A percentile compares a stretch with the other conserved stretches of the same genome.
phyloP scores from a whole-genome alignment of 257 asterid genomes.

The Solanum corneliomulleri region DNA sequence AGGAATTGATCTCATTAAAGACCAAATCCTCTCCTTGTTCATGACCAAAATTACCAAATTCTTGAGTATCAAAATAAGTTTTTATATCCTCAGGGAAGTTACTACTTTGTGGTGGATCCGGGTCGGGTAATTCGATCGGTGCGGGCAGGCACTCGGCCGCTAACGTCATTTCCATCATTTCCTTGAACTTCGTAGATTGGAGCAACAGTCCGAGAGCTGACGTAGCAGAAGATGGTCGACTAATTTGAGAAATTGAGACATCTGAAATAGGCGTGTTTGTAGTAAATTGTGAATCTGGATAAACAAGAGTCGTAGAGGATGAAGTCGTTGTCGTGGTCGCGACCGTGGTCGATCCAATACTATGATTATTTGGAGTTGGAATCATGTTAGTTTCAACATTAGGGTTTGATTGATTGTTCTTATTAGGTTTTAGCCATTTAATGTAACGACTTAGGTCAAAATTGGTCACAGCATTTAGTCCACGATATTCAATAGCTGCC shows the following conservation, averaged over 20 bases:
- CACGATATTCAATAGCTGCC: constrained; percentile 89
- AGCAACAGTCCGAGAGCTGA: constrained; percentile 81
- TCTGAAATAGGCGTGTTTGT: background rate
- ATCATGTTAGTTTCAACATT: constrained; percentile 1
- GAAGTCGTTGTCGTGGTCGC: constrained; percentile 11
- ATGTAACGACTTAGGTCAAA: constrained; percentile 79
- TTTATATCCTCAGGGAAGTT: constrained; percentile 38
- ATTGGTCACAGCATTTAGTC: constrained; percentile 73
- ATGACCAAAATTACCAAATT: constrained; percentile 17
- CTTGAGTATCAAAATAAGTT: constrained; percentile 33
- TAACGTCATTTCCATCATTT: constrained; percentile 75
- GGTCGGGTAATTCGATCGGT: constrained; percentile 6
- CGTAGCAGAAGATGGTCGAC: constrained; percentile 36
- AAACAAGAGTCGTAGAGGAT: background rate
- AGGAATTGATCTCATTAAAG: constrained; percentile 55
- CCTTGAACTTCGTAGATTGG: constrained; percentile 71
- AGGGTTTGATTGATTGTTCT: constrained; percentile 1
- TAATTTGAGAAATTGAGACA: constrained; percentile 1
- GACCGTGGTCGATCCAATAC: background rate
- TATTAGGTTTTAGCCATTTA: constrained; percentile 55
- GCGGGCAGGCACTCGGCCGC: constrained; percentile 37
- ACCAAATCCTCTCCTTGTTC: constrained; percentile 41
- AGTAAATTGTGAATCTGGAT: background rate
- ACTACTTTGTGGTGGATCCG: constrained; percentile 32
- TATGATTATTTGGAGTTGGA: constrained; percentile 4